Percentiles rank a stretch among this genome's conserved stretches.
Conservation (phyloP, 345 rosid genomes). For the Excoecaria cochinchinensis region DNA sequence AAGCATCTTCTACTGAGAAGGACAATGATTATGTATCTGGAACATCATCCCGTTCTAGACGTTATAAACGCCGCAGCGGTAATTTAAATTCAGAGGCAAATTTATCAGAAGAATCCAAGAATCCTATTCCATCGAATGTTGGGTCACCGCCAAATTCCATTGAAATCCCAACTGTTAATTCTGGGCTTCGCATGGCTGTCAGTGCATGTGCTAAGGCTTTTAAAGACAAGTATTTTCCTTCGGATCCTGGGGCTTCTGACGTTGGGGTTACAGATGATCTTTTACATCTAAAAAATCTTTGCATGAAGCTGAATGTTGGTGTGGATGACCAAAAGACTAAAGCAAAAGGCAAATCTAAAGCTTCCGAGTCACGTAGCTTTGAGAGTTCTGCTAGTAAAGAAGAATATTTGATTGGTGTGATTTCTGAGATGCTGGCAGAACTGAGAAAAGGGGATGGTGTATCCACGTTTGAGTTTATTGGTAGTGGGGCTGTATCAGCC, state of each 20-base stretch:
- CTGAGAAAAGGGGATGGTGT: conserved; percentile 97
- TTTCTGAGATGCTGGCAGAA: conserved; percentile 82
- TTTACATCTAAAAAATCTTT: conserved; percentile 74
- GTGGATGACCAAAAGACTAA: conserved; percentile 79
- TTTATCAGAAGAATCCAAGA: conserved; percentile 63
- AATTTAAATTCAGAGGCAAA: conserved; percentile 66
- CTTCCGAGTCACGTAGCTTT: conserved; percentile 51
- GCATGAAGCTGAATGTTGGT: conserved; percentile 68
- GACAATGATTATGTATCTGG: conserved; percentile 70
- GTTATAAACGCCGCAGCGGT: conserved; percentile 79
- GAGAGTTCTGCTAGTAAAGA: conserved; percentile 71
- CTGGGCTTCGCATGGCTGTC: conserved; percentile 66
- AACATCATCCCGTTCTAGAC: conserved; percentile 76
- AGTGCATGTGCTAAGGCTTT: conserved; percentile 88
- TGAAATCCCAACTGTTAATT: conserved; percentile 66
- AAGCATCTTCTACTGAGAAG: conserved; percentile 61
- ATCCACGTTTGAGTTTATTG: conserved; percentile 96
- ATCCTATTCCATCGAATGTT: conserved; percentile 44
- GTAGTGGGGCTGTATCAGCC: conserved; percentile 96
- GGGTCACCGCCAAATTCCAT: conserved; percentile 66
- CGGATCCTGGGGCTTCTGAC: conserved; percentile 69
- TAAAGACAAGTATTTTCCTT: conserved; percentile 78
- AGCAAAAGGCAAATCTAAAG: conserved; percentile 86
- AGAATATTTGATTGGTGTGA: conserved; percentile 71
- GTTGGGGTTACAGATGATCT: conserved; percentile 98